A percentile compares a stretch with the other conserved stretches of the same genome.
phyloP scores from a whole-genome alignment of 2,329 filamentous ascomycete genomes.

The Clonostachys rhizophaga region DNA sequence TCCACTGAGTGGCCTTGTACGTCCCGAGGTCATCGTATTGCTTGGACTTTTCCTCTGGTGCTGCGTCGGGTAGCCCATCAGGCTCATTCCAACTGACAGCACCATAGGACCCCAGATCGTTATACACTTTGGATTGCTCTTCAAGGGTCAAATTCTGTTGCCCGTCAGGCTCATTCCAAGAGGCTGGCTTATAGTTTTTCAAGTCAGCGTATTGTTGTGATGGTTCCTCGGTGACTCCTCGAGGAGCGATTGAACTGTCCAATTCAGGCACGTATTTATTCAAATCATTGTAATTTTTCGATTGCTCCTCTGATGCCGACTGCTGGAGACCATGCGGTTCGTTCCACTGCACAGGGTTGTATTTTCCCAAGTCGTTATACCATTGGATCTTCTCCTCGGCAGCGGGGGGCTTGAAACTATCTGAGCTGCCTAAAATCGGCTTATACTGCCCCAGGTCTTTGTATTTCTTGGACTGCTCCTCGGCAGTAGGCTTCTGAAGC shows the following conservation, averaged over 20 bases:
- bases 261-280: conserved; percentile 27
- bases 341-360: conserved; percentile 24
- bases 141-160: conserved; percentile 10
- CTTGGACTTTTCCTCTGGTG: conserved; percentile 23
- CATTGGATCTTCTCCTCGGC: conserved; percentile 19
- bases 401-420: conserved; percentile 10
- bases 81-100: conserved; percentile 16
- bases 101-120: conserved; percentile 23
- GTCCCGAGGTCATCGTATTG: conserved; percentile 22
- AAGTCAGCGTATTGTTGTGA: conserved; percentile 24
- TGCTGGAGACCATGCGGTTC: conserved; percentile 14
- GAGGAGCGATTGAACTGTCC: conserved; percentile 17
- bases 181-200: conserved; percentile 17
- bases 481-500: conserved; percentile 12
- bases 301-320: conserved; percentile 20
- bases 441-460: conserved; percentile 24
- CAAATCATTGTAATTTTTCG: conserved; percentile 23
- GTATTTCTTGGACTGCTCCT: conserved; percentile 18
- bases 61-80: conserved; percentile 9
- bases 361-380: conserved; percentile 26
- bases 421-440: conserved; percentile 16
- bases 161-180: conserved; percentile 17
- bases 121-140: conserved; percentile 18
- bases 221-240: conserved; percentile 18
- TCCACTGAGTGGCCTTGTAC: conserved; percentile 18